A percentile compares a stretch with the other conserved stretches of the same genome.
Conservation (phyloP, 2,329 filamentous ascomycete genomes). For the Ambrosiella cleistominuta region DNA sequence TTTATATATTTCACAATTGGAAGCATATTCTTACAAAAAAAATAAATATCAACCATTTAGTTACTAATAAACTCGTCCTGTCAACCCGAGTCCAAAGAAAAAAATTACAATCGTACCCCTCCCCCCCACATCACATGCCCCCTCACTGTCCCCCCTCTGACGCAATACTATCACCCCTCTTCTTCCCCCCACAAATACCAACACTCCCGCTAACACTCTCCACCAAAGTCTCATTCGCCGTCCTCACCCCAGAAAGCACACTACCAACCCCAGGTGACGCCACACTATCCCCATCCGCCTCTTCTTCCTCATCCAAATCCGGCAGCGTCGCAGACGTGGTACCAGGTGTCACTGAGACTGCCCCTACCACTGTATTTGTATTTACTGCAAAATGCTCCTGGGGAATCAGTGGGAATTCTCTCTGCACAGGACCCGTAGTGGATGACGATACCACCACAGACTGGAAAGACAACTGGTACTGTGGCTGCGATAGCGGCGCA, state of each 20-base stretch:
- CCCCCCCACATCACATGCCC: neutral
- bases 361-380: neutral
- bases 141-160: neutral
- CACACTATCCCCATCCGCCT: neutral
- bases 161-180: neutral
- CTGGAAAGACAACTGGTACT: neutral
- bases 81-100: too few species aligned
- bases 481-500: neutral
- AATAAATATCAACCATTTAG: too few species aligned
- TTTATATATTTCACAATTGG: too few species aligned
- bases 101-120: too few species aligned
- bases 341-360: too few species aligned
- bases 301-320: constrained; percentile 2
- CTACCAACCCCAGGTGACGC: neutral
- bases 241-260: neutral
- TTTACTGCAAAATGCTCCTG: neutral
- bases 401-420: constrained; percentile 6
- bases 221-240: neutral
- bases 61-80: too few species aligned
- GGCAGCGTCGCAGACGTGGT: constrained; percentile 7
- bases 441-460: neutral
- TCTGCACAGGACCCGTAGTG: neutral
- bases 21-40: too few species aligned
- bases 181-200: neutral
- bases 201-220: neutral